Conservation (phyloP, 208 protist genomes). For the Vickermania ingenoplastis region DNA sequence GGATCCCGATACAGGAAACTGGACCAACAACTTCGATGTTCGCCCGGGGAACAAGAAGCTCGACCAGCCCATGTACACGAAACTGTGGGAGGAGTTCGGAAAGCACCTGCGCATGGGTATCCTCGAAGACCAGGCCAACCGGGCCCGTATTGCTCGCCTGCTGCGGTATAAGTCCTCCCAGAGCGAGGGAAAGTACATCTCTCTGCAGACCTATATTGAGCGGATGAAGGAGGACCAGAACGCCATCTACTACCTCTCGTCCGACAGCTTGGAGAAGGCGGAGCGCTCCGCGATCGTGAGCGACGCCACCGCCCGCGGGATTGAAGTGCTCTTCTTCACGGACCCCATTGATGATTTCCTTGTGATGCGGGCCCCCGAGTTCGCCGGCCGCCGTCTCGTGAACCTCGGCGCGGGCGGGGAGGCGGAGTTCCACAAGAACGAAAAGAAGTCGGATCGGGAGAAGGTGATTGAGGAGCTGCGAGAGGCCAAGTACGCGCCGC, state of each 20-base stretch:
- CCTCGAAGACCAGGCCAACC: slow-evolving; percentile 95
- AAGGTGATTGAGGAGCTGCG: slow-evolving; percentile 90
- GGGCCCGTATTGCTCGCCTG: slow-evolving; percentile 93
- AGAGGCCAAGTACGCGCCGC: slow-evolving; percentile 74
- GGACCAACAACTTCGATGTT: slow-evolving; percentile 6
- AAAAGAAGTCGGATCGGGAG: slow-evolving; percentile 83
- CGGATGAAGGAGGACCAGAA: slow-evolving; percentile 94
- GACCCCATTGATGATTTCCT: slow-evolving; percentile 99
- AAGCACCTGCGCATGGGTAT: slow-evolving; percentile 97
- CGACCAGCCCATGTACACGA: slow-evolving; percentile 72
- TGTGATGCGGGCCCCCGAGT: slow-evolving; percentile 89
- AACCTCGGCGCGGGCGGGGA: slow-evolving; percentile 95
- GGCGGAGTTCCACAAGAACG: slow-evolving; percentile 48
- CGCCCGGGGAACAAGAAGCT: slow-evolving; percentile 25
- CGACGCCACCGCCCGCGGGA: slow-evolving; percentile 63
- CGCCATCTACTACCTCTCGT: slow-evolving; percentile 91
- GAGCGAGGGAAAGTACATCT: slow-evolving; percentile 60
- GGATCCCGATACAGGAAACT: slow-evolving; percentile 29
- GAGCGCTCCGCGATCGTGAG: slow-evolving; percentile 77
- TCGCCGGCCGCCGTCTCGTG: slow-evolving; percentile 92
- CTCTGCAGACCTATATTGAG: slow-evolving; percentile 87
- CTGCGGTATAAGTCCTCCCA: slow-evolving; percentile 91
- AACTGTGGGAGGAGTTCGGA: slow-evolving; percentile 94
- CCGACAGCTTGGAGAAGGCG: slow-evolving; percentile 67
- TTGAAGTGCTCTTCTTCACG: slow-evolving; percentile 93